These are phyloP conservation scores for Mycena rosella DNA, from an alignment of 768 basidiomycete genomes.

Conservation along the genomic window DNA sequence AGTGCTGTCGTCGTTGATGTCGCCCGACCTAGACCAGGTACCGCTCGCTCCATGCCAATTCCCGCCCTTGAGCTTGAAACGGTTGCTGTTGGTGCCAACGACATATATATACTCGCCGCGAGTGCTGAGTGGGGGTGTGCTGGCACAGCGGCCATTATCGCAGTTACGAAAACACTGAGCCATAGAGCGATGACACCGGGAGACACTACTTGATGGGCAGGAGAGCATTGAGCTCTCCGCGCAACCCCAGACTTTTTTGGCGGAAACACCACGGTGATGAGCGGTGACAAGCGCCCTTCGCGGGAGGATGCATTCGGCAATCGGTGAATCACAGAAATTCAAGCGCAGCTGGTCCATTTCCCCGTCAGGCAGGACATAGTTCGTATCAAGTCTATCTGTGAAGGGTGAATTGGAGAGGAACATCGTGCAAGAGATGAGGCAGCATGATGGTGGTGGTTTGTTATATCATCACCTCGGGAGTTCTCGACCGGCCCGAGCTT, in stretches of 20 bases:
- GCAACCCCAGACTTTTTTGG: no score
- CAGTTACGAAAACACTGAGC: no score
- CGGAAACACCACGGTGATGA: no score
- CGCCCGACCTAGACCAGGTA: constrained; percentile 23
- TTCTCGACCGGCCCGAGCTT: no score
- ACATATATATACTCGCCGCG: constrained; percentile 31
- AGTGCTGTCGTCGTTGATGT: constrained; percentile 32
- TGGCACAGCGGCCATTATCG: neutral
- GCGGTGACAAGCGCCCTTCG: no score
- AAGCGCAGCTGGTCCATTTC: neutral
- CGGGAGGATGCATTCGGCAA: no score
- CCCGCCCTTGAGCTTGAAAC: constrained; percentile 30
- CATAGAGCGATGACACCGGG: no score
- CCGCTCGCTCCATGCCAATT: constrained; percentile 35
- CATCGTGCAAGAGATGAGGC: no score
- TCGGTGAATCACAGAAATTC: no score
- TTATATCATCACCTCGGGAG: no score
- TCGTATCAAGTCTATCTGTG: neutral
- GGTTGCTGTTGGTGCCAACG: constrained; percentile 29
- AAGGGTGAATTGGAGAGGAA: constrained; percentile 1
- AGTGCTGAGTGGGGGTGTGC: constrained; percentile 24
- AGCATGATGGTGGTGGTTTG: no score
- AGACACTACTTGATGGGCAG: neutral
- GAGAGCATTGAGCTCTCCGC: neutral
- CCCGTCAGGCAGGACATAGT: constrained; percentile 8